Evolutionary conservation across 306 rosid species (phyloP), one percentile per base, ranked within the genome.

Genomic region (Vigna unguiculata): DNA sequence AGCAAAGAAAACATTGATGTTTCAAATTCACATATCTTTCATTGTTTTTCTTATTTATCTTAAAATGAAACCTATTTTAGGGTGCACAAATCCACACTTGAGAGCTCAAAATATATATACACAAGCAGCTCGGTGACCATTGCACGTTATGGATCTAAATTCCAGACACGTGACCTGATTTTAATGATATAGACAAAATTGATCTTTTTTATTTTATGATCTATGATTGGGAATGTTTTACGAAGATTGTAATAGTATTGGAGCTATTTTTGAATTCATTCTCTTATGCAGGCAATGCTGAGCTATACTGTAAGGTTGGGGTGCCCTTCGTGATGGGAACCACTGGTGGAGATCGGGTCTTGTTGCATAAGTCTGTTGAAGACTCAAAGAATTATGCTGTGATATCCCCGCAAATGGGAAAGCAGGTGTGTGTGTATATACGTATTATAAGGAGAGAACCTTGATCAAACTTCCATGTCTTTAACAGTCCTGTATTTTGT

Each of bases 291-390:
- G 99, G 72, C 78, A 95, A 95, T 81, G 97, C 96, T 74, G 96
- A 85, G 80, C 87, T 92, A 21, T 95, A 92, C 78, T 64, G 90
- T 85, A 89, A 84, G 77, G 86, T 92, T 41, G 97, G 98, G 49
- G 97, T 92, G 51, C 98, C 97, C 69, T 92, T 92, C 54, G 99
- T 95, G 88, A 95, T 95, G 90, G 97, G 98, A 71, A 95, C 98
- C 66, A 95, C 99, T 2, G 97, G 99, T 34, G 97, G 97, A 48
- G 97, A 95, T 72, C 89, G 97, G 77, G 92, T 86, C 49, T 80
- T 59, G 30, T 64, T 95, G 80, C 66, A 80, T 78, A 89, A 89
- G 85, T 90, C 87, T n/a, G 97, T 92, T 66, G 60, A 88, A 83
- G 96, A 87, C 74, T 77, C 97, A 7, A 85, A 87, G 36, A 78